A percentile compares a stretch with the other conserved stretches of the same genome.
These are phyloP conservation scores for Terana coerulea DNA, from an alignment of 768 basidiomycete species.

Conservation along the genomic window DNA sequence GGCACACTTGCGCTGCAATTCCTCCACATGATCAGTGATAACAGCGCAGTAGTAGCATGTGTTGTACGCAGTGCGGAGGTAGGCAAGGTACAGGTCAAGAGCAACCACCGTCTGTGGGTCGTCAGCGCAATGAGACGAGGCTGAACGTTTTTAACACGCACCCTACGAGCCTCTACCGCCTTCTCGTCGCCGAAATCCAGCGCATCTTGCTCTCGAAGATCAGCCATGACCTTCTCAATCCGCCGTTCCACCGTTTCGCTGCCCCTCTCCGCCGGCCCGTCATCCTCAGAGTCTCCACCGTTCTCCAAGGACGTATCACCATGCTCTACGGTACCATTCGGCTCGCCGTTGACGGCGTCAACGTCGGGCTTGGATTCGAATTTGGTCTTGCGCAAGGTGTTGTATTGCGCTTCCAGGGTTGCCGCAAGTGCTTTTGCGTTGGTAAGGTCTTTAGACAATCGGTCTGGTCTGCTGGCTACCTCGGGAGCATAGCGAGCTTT, in stretches of 20 bases:
- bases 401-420: conserved; percentile 71
- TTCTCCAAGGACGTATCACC: conserved; percentile 27
- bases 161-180: conserved; percentile 68
- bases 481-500: conserved; percentile 80
- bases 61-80: conserved; percentile 88
- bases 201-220: conserved; percentile 61
- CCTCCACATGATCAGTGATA: conserved; percentile 89
- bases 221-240: conserved; percentile 71
- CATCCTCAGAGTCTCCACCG: conserved; percentile 41
- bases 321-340: conserved; percentile 16
- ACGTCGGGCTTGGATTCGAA: conserved; percentile 15
- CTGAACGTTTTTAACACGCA: conserved; percentile 27
- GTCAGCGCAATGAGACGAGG: conserved; percentile 6
- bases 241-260: conserved; percentile 78
- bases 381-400: conserved; percentile 45
- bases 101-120: conserved; percentile 62
- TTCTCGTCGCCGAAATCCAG: conserved; percentile 61
- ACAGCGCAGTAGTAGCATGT: conserved; percentile 98
- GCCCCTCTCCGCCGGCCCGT: conserved; percentile 61
- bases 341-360: conserved; percentile 23
- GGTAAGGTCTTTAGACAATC: conserved; percentile 76
- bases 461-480: conserved; percentile 72
- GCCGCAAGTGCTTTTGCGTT: conserved; percentile 70
- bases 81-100: conserved; percentile 90
- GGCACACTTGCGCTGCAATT: conserved; percentile 92